Base-by-base conservation (phyloP, 2,329 filamentous ascomycete genomes). In the Zarea fungicola region DNA sequence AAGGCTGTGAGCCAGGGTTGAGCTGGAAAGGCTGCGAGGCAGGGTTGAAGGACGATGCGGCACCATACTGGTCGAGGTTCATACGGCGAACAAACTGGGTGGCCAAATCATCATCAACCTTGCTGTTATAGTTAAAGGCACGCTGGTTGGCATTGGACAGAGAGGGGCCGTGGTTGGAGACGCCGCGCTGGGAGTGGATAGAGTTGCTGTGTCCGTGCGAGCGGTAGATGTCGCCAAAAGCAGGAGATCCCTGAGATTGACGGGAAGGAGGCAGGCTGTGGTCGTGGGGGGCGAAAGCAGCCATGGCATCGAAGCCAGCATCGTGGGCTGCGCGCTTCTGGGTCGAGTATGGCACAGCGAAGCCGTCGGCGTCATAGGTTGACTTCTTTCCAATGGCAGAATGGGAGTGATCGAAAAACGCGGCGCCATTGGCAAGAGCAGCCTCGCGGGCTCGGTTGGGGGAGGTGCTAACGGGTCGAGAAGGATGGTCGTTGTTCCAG, bases 221-320 rank as follows among this genome's bases (percentile, higher is more conserved):
- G 26, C 58, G 62, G 28, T 63, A 63, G 25, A 64, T 54, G 6
- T 68, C 65, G 28, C 56, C 54, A 45, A 61, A 69, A 13, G 60
- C 58, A n/a, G 62, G 65, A 26, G 67, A 74, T n/a, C 65, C 62
- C 37, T 77, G 72, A 5, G 74, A 69, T 48, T 79, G 74, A 41
- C 77, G 72, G 29, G 80, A 81, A 2, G 79, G 72, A 37, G 80
- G 77, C 40, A 79, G 65, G 60, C 73, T 80, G 35, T 69, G 65
- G 50, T 81, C 80, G 52, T 77, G 71, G n/a, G 68, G 62, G 16
- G 54, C 48, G 50, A 58, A 66, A 23, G 48, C 49, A n/a, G 54
- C 51, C 26, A 64, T 58, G 18, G 60, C 39, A 34, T 65, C 62
- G 57, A 73, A 78, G 8, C 71, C 66, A 5, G 66, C 46, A 22